Percentiles rank a stretch among this genome's conserved stretches.
These are phyloP conservation scores for Bipolaris cookei DNA, from an alignment of 2,329 filamentous ascomycete genomes.

Conservation along the genomic window DNA sequence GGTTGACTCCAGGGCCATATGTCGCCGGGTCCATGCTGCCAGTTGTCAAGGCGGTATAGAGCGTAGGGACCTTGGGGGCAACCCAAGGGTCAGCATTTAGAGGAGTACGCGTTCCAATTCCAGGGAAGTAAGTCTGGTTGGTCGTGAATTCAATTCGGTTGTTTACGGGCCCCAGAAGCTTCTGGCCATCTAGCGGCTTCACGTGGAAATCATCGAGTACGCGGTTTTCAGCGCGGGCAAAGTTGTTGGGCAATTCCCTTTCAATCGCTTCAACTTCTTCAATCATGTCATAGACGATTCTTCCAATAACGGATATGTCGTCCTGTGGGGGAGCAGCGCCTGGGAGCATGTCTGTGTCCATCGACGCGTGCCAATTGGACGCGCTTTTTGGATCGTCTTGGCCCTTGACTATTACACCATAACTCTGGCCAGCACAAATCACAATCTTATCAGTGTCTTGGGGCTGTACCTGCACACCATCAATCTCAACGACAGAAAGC, in stretches of 20 bases:
- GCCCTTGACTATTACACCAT: conserved; percentile 29
- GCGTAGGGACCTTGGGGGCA: conserved; percentile 73
- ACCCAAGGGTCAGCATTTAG: conserved; percentile 71
- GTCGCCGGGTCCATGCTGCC: conserved; percentile 53
- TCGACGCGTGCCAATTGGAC: conserved; percentile 63
- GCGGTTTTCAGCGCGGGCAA: conserved; percentile 63
- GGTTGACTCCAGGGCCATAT: conserved; percentile 29
- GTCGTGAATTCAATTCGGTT: conserved; percentile 64
- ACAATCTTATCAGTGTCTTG: conserved; percentile 49
- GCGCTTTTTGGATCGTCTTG: conserved; percentile 41
- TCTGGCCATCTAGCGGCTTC: conserved; percentile 69
- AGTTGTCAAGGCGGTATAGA: conserved; percentile 75
- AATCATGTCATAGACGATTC: conserved; percentile 20
- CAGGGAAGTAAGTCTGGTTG: conserved; percentile 66
- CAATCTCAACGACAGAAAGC: conserved; percentile 29
- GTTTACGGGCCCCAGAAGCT: conserved; percentile 65
- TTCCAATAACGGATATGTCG: conserved; percentile 25
- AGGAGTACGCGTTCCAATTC: conserved; percentile 59
- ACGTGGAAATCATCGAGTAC: conserved; percentile 74
- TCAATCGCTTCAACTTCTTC: neutral
- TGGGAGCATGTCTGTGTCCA: conserved; percentile 61
- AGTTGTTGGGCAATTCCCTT: conserved; percentile 41
- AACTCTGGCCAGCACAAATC: conserved; percentile 39
- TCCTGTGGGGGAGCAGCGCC: conserved; percentile 27
- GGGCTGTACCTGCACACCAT: conserved; percentile 50